phyloP scores from a whole-genome alignment of 768 basidiomycete genomes.

The Xerocomellus amylosporus region DNA sequence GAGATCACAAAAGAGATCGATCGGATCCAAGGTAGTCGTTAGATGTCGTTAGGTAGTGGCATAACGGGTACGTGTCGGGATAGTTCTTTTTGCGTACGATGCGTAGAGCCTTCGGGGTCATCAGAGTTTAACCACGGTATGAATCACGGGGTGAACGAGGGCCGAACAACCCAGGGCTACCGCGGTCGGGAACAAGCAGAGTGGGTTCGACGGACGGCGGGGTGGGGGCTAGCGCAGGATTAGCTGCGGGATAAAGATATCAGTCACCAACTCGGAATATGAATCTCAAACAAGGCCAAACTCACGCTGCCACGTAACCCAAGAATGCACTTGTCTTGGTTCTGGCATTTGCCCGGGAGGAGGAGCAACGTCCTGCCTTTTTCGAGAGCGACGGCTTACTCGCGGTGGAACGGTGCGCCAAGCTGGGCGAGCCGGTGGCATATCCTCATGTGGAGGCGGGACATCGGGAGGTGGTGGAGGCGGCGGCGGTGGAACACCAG shows the following conservation, averaged over 20 bases:
- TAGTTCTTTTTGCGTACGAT: neutral
- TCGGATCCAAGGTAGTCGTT: conserved; percentile 18
- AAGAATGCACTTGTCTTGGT: conserved; percentile 47
- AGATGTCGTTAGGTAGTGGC: conserved; percentile 10
- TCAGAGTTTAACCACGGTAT: conserved; percentile 15
- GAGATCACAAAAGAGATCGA: conserved; percentile 2
- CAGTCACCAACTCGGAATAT: neutral
- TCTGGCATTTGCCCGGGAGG: conserved; percentile 35
- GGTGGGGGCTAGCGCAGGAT: conserved; percentile 55
- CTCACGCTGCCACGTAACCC: conserved; percentile 70
- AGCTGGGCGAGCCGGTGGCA: conserved; percentile 48
- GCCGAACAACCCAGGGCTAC: conserved; percentile 72
- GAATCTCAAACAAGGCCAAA: conserved; percentile 18
- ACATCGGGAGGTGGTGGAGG: conserved; percentile 45
- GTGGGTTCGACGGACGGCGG: conserved; percentile 60
- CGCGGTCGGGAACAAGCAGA: conserved; percentile 55
- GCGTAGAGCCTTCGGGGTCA: neutral
- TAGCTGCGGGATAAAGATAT: conserved; percentile 41
- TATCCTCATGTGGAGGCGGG: conserved; percentile 44
- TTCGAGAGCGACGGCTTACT: conserved; percentile 42
- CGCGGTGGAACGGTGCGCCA: conserved; percentile 57
- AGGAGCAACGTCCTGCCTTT: conserved; percentile 36
- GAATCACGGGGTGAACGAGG: conserved; percentile 62
- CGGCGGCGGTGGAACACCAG: conserved; percentile 41
- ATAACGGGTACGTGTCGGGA: neutral